Evolutionary conservation across 257 asterid species (phyloP), one percentile per base, ranked within the genome.

Genomic region (Capsicum pubescens): DNA sequence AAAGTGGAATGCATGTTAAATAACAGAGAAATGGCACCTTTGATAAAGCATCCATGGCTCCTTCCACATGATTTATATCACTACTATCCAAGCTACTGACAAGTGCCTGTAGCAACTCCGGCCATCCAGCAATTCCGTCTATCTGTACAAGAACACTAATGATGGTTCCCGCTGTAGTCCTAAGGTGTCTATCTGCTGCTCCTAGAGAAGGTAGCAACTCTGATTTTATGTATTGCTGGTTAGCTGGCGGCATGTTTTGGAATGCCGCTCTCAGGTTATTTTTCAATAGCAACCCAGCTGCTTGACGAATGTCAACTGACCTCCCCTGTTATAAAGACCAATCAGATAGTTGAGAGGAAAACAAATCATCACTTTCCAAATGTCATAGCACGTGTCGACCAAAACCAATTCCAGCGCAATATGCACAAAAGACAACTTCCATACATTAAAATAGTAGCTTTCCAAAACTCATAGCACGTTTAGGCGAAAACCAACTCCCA

Each of bases 1-100:
- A 68, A 59, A 84, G 57, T 72, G 57, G 83, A 68, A 78, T 77
- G 50, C 26, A 9, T 16, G 82, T 32, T 77, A 54, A 26, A 54
- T 54, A 77, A 54, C 66, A 36, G 71, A 58, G 69, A 60, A 77
- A 78, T 19, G 64, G 71, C 85, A 97, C 99, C 99, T 97, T 97
- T 35, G 99, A 95, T 87, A 97, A 90, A 14, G 99, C 99, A 91
- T 97, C 99, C 99, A 97, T 94, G 81, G 99, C 99, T 87, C 99
- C 99, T 90, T 97, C 99, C 95, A 95, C 90, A 88, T 90, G 99
- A 90, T 94, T 92, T 82, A 83, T 80, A 74, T 93, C 99, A 89
- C 93, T 93, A 90, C 99, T 95, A 83, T 97, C 99, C 85, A 97
- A 90, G 88, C 94, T 95, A 89, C 94, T 94, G 36, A 92, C 94